Evolutionary conservation across 768 basidiomycete species (phyloP).

Genomic region (Termitomyces sp.): DNA sequence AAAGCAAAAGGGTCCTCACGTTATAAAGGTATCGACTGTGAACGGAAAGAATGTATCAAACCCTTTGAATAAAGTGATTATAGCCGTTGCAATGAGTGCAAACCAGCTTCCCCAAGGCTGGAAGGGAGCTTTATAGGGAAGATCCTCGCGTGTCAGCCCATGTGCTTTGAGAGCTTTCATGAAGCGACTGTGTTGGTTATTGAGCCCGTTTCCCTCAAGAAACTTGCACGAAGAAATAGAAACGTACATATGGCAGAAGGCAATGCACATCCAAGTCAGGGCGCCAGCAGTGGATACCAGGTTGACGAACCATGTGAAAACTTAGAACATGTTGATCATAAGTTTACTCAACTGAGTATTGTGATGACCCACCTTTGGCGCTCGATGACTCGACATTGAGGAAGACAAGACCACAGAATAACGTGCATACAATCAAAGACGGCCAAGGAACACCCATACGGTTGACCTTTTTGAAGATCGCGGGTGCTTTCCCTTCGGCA

Average conservation of each 20-base stretch:
- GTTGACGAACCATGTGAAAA: conserved; percentile 48
- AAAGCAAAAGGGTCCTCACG: conserved; percentile 31
- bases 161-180: conserved; percentile 42
- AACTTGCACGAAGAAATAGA: not conserved
- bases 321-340: conserved; percentile 18
- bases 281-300: conserved; percentile 46
- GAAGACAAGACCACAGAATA: conserved; percentile 56
- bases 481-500: conserved; percentile 46
- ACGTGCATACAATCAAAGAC: conserved; percentile 48
- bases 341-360: not conserved
- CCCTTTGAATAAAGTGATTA: conserved; percentile 59
- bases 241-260: conserved; percentile 59
- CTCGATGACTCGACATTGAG: conserved; percentile 50
- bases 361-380: conserved; percentile 39
- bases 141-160: conserved; percentile 35
- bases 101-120: conserved; percentile 61
- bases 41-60: conserved; percentile 50
- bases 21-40: conserved; percentile 55
- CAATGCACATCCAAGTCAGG: conserved; percentile 49
- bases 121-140: conserved; percentile 57
- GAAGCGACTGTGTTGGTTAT: conserved; percentile 31
- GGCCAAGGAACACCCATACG: conserved; percentile 47
- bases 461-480: conserved; percentile 41
- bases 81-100: conserved; percentile 46
- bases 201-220: not conserved